Evolutionary conservation across 495 filamentous ascomycete genomes (phyloP).

Genomic region (Apodospora peruviana): DNA sequence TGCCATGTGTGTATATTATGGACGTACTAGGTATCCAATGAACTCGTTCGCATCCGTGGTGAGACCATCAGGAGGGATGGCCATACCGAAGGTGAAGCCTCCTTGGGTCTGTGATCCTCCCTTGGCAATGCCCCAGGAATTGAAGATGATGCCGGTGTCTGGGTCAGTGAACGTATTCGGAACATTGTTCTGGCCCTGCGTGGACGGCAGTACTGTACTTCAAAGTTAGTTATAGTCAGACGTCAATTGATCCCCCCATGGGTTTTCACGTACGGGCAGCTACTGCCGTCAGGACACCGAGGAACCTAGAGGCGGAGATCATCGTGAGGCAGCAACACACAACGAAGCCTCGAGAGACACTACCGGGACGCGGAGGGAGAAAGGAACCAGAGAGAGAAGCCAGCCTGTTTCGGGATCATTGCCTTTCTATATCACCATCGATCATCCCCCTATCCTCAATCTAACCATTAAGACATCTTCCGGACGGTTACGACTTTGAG

Average conservation of each 20-base stretch:
- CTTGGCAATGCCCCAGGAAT: conserved; percentile 30
- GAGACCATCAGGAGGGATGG: conserved; percentile 47
- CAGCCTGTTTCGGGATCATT: not conserved
- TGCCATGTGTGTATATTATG: not conserved
- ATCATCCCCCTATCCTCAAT: not conserved
- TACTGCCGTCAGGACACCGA: conserved; percentile 22
- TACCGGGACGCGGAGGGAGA: not conserved
- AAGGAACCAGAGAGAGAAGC: not conserved
- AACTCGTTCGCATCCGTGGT: conserved; percentile 50
- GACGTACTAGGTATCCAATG: conserved; percentile 50
- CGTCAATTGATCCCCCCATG: too few relatives aligned
- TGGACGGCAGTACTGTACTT: conserved; percentile 20
- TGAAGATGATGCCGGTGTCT: conserved; percentile 41
- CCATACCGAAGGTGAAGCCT: conserved; percentile 48
- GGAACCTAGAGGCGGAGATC: conserved; percentile 17
- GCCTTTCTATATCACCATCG: conserved; percentile 1
- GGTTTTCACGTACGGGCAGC: conserved; percentile 22
- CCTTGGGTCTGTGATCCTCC: conserved; percentile 26
- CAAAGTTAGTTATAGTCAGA: too few relatives aligned
- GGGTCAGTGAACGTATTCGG: conserved; percentile 35
- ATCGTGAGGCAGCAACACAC: conserved; percentile 14
- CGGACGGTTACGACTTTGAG: not conserved
- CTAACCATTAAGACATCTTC: not conserved
- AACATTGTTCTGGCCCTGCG: conserved; percentile 19
- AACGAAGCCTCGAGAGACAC: conserved; percentile 9